phyloP scores from a whole-genome alignment of 2,329 filamentous ascomycete species.

The Fusarium subtropicale region DNA sequence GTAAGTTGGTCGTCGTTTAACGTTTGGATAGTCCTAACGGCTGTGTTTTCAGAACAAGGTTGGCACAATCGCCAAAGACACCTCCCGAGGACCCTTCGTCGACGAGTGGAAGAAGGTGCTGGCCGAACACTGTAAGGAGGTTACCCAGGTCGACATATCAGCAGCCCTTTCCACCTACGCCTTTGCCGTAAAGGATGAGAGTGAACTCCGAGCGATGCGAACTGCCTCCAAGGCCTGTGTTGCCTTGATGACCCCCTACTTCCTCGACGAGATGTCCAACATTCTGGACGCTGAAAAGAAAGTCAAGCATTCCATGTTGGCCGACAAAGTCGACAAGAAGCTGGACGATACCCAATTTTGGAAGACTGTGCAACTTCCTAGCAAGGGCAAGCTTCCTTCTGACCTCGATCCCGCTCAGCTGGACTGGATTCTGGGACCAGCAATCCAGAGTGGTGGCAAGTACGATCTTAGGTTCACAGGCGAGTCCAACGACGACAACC shows the following conservation, averaged over 20 bases:
- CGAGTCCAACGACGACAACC: constrained; percentile 81
- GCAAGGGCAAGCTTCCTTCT: constrained; percentile 79
- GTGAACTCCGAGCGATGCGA: constrained; percentile 91
- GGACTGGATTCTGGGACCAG: constrained; percentile 92
- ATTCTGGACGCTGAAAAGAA: constrained; percentile 97
- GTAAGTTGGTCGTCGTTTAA: constrained; percentile 63
- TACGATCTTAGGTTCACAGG: constrained; percentile 88
- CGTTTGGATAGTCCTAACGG: constrained; percentile 24
- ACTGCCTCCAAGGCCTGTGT: constrained; percentile 95
- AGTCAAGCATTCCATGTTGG: constrained; percentile 87
- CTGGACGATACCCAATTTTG: constrained; percentile 96
- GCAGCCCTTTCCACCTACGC: constrained; percentile 83
- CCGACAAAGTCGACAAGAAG: constrained; percentile 90
- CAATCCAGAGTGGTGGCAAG: constrained; percentile 94
- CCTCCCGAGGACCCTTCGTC: constrained; percentile 86
- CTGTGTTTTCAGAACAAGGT: constrained; percentile 78
- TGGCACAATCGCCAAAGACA: constrained; percentile 86
- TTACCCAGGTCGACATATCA: constrained; percentile 89
- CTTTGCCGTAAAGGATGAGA: constrained; percentile 94
- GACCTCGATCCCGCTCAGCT: constrained; percentile 91
- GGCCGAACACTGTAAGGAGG: constrained; percentile 80
- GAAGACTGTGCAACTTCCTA: constrained; percentile 78
- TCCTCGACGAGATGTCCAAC: constrained; percentile 97
- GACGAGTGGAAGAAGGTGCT: constrained; percentile 95
- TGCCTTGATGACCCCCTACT: constrained; percentile 94